phyloP scores from a whole-genome alignment of 169 alveolate species.

The Cryptosporidium ubiquitum region DNA sequence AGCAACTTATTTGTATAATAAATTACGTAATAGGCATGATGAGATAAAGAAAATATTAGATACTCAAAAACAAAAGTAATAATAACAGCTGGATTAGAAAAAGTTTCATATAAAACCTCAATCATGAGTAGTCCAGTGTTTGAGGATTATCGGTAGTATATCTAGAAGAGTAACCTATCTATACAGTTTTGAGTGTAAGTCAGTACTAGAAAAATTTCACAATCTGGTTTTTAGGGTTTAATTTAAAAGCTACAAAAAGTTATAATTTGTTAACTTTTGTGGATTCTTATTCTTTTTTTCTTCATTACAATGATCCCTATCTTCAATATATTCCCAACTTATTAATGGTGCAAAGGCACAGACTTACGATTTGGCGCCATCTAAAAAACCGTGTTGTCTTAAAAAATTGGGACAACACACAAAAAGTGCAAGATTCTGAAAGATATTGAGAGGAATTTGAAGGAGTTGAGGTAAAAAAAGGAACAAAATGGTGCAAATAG shows the following conservation, averaged over 20 bases:
- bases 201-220: not conserved
- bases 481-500: constrained; percentile 22
- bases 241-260: too few species aligned
- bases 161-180: not conserved
- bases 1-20: too few species aligned
- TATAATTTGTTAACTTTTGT: not conserved
- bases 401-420: constrained; percentile 34
- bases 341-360: constrained; percentile 45
- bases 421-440: not conserved
- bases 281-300: too few species aligned
- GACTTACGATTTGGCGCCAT: constrained; percentile 64
- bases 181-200: too few species aligned
- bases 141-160: not conserved
- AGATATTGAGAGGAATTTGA: not conserved
- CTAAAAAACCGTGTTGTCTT: constrained; percentile 74
- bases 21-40: too few species aligned
- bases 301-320: too few species aligned
- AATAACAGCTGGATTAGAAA: not conserved
- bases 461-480: not conserved
- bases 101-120: not conserved
- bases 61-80: too few species aligned
- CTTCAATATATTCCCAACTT: too few species aligned
- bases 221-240: not conserved
- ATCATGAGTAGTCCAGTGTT: too few species aligned
- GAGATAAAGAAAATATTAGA: not conserved